A percentile compares a stretch with the other conserved stretches of the same genome.
These are phyloP conservation scores for Russula olivacea DNA, from an alignment of 768 basidiomycete species.

Conservation along the genomic window DNA sequence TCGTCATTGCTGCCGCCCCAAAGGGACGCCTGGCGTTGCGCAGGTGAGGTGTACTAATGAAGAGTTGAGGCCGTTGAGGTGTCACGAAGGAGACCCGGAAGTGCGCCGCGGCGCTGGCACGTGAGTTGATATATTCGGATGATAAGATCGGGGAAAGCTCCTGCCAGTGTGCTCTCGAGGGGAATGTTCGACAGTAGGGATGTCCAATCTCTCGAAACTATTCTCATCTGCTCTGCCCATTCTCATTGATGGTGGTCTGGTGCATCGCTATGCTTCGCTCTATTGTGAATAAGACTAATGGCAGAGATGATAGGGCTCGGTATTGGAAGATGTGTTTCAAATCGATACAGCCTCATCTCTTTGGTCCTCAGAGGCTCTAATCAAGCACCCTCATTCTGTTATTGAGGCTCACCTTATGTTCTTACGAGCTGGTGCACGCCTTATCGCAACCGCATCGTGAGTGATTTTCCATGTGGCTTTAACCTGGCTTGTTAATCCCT, in stretches of 20 bases:
- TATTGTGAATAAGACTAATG: background rate
- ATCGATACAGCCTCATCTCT: slow-evolving; percentile 50
- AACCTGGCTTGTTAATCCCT: background rate
- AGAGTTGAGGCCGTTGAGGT: too few species aligned
- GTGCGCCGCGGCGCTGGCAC: too few species aligned
- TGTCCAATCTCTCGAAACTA: slow-evolving; percentile 8
- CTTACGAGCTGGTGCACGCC: slow-evolving; percentile 55
- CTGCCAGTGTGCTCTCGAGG: too few species aligned
- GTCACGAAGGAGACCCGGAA: too few species aligned
- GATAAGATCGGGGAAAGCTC: too few species aligned
- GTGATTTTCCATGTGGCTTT: slow-evolving; percentile 18
- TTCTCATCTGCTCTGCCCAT: slow-evolving; percentile 1
- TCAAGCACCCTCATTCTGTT: slow-evolving; percentile 48
- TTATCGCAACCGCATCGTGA: slow-evolving; percentile 68
- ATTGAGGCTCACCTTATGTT: slow-evolving; percentile 57
- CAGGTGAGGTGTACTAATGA: too few species aligned
- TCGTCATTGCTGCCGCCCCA: too few species aligned
- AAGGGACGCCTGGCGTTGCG: too few species aligned
- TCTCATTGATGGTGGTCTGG: slow-evolving; percentile 23
- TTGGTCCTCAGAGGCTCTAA: slow-evolving; percentile 65
- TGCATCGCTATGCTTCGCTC: background rate
- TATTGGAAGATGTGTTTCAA: slow-evolving; percentile 47
- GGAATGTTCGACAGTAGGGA: too few species aligned
- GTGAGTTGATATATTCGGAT: too few species aligned
- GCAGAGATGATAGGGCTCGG: slow-evolving; percentile 46